Evolutionary conservation across 805 yeast species (phyloP).

Genomic region (Metschnikowia chrysomelidarum): DNA sequence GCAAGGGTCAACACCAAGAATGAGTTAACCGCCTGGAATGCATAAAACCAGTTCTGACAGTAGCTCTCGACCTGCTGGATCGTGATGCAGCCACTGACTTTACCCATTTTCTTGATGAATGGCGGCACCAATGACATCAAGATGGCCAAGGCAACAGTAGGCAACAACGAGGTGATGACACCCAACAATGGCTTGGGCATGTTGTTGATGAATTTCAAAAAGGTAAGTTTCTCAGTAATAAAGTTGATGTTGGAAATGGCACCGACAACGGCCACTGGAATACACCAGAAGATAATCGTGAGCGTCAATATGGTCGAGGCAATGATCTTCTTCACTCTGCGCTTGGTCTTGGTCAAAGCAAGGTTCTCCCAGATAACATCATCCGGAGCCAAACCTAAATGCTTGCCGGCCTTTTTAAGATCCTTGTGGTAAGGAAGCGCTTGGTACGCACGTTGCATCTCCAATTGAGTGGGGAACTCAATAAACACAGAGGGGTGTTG

Average conservation of each 20-base stretch:
- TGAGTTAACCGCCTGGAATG: slow-evolving; percentile 86
- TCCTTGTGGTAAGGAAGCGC: slow-evolving; percentile 59
- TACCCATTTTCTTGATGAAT: slow-evolving; percentile 74
- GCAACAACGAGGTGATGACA: slow-evolving; percentile 82
- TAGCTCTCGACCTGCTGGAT: slow-evolving; percentile 70
- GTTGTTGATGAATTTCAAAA: slow-evolving; percentile 71
- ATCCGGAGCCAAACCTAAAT: slow-evolving; percentile 70
- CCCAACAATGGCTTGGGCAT: slow-evolving; percentile 74
- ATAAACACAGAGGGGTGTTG: slow-evolving; percentile 70
- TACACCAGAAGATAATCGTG: slow-evolving; percentile 86
- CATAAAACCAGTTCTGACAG: slow-evolving; percentile 87
- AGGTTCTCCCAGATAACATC: slow-evolving; percentile 85
- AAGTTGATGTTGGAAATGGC: slow-evolving; percentile 81
- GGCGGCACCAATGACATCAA: slow-evolving; percentile 88
- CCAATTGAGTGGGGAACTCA: slow-evolving; percentile 80
- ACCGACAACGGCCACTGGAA: slow-evolving; percentile 98
- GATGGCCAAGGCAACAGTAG: slow-evolving; percentile 74
- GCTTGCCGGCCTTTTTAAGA: slow-evolving; percentile 46
- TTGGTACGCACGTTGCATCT: slow-evolving; percentile 87
- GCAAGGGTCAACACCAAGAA: slow-evolving; percentile 82
- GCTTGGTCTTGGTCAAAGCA: slow-evolving; percentile 52
- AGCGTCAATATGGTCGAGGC: slow-evolving; percentile 65
- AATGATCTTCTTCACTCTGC: slow-evolving; percentile 53
- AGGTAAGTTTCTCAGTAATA: slow-evolving; percentile 67
- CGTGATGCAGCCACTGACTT: slow-evolving; percentile 68